Conservation (phyloP, 306 rosid genomes). For the Dryas drummondii region DNA sequence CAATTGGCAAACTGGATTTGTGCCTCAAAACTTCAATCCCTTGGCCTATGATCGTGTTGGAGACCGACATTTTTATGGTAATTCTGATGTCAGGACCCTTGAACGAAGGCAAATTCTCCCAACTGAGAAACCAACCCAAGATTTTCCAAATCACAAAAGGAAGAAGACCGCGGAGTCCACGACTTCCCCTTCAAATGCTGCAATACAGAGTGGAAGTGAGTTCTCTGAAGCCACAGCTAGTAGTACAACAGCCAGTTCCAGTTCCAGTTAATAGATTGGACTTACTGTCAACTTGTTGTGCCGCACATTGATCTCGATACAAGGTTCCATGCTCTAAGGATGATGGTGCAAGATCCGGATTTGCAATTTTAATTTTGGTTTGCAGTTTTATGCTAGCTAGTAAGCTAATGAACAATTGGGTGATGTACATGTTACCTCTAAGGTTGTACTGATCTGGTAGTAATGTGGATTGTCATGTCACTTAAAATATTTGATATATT, state of each 20-base stretch:
- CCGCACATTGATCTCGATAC: too few relatives aligned
- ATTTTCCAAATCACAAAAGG: neutral
- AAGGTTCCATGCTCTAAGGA: too few relatives aligned
- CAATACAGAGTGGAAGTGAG: neutral
- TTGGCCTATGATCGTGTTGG: neutral
- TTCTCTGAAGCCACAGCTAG: neutral
- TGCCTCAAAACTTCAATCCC: neutral
- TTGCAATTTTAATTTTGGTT: too few relatives aligned
- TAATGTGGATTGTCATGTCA: too few relatives aligned
- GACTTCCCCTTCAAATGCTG: neutral
- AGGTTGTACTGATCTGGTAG: too few relatives aligned
- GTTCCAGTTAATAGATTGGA: neutral
- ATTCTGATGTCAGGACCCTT: neutral
- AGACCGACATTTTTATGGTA: neutral
- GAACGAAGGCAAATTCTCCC: neutral
- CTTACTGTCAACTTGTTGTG: neutral
- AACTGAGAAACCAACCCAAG: neutral
- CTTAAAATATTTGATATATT: too few relatives aligned
- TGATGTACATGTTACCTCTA: too few relatives aligned
- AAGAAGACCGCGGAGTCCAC: neutral
- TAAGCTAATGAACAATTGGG: too few relatives aligned
- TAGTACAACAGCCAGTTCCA: neutral
- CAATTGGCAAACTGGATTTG: constrained; percentile 4
- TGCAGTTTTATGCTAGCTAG: too few relatives aligned
- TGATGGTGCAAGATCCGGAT: too few relatives aligned